Evolutionary conservation across 129 eudicot species (phyloP).

Genomic region (Tanacetum coccineum): DNA sequence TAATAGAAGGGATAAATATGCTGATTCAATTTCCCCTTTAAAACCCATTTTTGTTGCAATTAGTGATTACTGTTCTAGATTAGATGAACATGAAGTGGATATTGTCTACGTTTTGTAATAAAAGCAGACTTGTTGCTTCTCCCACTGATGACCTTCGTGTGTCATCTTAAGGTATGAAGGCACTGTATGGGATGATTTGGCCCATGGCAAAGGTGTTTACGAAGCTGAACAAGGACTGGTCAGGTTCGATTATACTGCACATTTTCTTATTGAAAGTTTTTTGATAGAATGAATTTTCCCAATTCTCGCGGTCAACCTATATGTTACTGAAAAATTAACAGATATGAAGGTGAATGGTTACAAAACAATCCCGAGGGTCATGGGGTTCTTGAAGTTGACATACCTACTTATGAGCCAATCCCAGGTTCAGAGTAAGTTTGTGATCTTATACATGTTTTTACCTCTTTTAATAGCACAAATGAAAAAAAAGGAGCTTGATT

Average conservation of each 20-base stretch:
- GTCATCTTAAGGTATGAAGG: constrained; percentile 72
- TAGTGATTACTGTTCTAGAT: too few relatives aligned
- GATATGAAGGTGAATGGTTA: constrained; percentile 99
- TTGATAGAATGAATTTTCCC: constrained; percentile 7
- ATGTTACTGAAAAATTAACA: constrained; percentile 26
- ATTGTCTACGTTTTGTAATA: too few relatives aligned
- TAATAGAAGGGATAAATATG: too few relatives aligned
- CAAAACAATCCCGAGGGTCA: constrained; percentile 88
- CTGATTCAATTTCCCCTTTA: too few relatives aligned
- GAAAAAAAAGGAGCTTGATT: constrained; percentile 63
- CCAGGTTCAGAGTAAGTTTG: constrained; percentile 88
- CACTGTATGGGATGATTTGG: constrained; percentile 91
- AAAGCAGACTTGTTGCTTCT: too few relatives aligned
- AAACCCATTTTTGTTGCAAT: too few relatives aligned
- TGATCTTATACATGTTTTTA: constrained; percentile 17
- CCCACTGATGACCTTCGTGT: neutral
- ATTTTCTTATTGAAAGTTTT: constrained; percentile 3
- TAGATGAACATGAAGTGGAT: too few relatives aligned
- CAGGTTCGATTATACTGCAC: constrained; percentile 46
- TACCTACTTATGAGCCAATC: constrained; percentile 72
- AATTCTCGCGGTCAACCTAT: neutral
- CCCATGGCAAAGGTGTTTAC: constrained; percentile 94
- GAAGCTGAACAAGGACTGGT: constrained; percentile 78
- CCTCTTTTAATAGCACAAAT: neutral
- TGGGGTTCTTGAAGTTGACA: constrained; percentile 92